Percentiles rank a stretch among this genome's conserved stretches.
Evolutionary conservation across 225 moss, liverwort and hornwort genomes (phyloP).

Genomic region (Pleurozium schreberi): DNA sequence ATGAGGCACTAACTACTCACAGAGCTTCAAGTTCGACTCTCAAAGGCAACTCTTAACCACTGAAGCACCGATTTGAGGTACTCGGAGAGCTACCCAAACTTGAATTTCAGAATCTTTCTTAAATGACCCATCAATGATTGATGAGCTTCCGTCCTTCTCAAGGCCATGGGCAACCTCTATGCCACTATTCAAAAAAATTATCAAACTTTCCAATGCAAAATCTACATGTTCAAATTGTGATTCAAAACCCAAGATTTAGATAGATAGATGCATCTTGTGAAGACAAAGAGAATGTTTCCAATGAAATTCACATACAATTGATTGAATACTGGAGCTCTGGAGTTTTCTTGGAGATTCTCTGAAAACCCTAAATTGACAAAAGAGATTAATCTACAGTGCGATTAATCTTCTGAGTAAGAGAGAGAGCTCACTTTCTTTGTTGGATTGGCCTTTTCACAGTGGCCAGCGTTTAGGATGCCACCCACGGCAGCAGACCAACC

Average conservation of each 20-base stretch:
- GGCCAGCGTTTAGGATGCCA: slow-evolving; percentile 22
- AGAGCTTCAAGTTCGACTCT: neutral
- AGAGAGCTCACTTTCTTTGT: slow-evolving; percentile 7
- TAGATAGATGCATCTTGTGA: neutral
- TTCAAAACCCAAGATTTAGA: neutral
- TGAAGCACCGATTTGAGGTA: neutral
- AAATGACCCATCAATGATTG: neutral
- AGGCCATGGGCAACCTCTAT: neutral
- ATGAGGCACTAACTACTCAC: neutral
- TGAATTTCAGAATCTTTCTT: neutral
- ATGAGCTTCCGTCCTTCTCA: neutral
- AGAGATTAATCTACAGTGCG: too few species aligned
- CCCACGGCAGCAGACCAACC: slow-evolving; percentile 43
- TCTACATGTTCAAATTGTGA: neutral
- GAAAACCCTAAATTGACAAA: neutral
- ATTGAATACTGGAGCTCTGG: neutral
- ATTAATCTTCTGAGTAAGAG: neutral
- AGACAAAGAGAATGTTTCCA: neutral
- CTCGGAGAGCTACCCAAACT: neutral
- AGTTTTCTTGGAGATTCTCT: neutral
- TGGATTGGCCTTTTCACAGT: slow-evolving; percentile 19
- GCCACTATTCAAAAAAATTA: neutral
- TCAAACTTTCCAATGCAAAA: neutral
- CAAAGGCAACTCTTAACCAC: neutral
- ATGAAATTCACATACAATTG: neutral